Evolutionary conservation across 768 basidiomycete species (phyloP), one percentile per base, ranked within the genome.

Genomic region (Terana coerulea): DNA sequence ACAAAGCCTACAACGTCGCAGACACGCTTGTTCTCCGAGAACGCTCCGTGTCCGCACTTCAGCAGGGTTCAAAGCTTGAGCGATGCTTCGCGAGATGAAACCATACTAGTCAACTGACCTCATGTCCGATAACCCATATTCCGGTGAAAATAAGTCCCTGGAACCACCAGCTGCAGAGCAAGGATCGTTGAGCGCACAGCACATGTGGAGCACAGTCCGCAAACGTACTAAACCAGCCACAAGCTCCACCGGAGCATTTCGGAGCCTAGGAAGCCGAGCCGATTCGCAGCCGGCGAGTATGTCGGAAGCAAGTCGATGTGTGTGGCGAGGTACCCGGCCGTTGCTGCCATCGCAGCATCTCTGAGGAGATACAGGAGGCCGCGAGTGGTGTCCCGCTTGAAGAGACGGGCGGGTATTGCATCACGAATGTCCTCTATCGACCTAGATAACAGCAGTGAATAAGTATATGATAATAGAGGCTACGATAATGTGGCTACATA

Each of bases 51-150:
- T 11, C 61, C 61, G 33, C 60, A 57, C 60, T 61, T 22, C n/a
- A n/a, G n/a, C n/a, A n/a, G n/a, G n/a, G n/a, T n/a, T n/a, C 7
- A 19, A 35, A 11, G 19, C 2, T 25, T 34, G 9, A 50, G 36
- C 21, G n/a, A n/a, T n/a, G n/a, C n/a, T n/a, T n/a, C n/a, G n/a
- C n/a, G n/a, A n/a, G n/a, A n/a, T n/a, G 5, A 34, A 17, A 31
- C 51, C 10, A n/a, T n/a, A n/a, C n/a, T n/a, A n/a, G n/a, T n/a
- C n/a, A n/a, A n/a, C n/a, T n/a, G 17, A 19, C 61, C 43, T 62
- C 61, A 50, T 62, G 61, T 6, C 61, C 61, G 22, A 62, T 53
- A 14, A 51, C 61, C 70, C 60, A 62, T 11, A 62, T 14, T n/a
- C 61, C 61, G 17, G 61, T 59, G 49, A 62, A 59, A 6, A 52